Base-by-base conservation (phyloP, 2,329 filamentous ascomycete genomes). In the Tympanopsis confertula region DNA sequence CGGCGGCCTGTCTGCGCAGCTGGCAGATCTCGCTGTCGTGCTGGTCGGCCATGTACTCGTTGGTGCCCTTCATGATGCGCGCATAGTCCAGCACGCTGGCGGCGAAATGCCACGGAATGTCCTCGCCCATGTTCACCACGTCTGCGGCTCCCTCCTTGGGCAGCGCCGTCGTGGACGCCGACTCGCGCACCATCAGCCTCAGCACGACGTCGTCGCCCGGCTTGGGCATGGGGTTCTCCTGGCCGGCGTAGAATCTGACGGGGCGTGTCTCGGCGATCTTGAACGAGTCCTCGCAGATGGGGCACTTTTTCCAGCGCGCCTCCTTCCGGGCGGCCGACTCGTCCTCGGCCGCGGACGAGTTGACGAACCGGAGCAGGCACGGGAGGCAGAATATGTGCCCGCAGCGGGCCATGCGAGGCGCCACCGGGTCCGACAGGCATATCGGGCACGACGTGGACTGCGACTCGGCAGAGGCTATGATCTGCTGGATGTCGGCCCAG, bases 301-400 rank as follows among this genome's bases (percentile, higher is more conserved):
- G 89, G 48, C 91, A 98, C 55, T 94, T 94, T 63, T 94, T 94
- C 74, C 86, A 95, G 39, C 82, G 71, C 20, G 82, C 67, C 49
- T 74, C 80, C 60, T 81, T 88, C 44, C 81, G 78, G 7, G 73
- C 64, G 41, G 69, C 71, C 5, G 62, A 60, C 22, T 83, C 81
- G n/a, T 84, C 80, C 40, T 83, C 81, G 18, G 71, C 75, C 3
- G 78, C 73, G 12, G 74, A 76, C 5, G 87, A 84, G 49, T 94
- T 85, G 86, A 98, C 95, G 56, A 93, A 98, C 36, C 91, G 82
- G 44, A 96, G 86, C 43, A 96, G 62, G 54, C 91, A 98, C 4
- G 91, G 81, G 22, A 96, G 65, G 54, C 91, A 98, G 56, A 95
- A 96, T 12, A 98, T 94, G 55, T 98, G 91, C 1, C 91, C 91